Evolutionary conservation across 352 stramenopile genomes (phyloP).

Genomic region (Paralagenidium karlingii): DNA sequence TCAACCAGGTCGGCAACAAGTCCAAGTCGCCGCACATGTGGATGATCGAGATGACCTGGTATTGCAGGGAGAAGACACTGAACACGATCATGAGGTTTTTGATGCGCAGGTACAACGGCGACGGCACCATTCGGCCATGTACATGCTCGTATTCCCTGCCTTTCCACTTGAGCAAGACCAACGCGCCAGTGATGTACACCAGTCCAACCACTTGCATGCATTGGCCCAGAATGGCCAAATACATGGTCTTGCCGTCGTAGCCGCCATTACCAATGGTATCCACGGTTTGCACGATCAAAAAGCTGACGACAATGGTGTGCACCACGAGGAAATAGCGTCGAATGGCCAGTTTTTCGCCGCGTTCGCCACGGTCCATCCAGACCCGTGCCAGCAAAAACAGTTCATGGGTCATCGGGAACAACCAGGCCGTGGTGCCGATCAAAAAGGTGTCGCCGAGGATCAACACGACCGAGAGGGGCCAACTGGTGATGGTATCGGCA

Average conservation of each 20-base stretch:
- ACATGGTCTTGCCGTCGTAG: conserved; percentile 15
- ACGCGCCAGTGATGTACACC: conserved; percentile 25
- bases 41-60: conserved; percentile 25
- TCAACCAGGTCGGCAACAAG: conserved; percentile 17
- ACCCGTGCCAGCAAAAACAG: conserved; percentile 24
- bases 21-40: too few species aligned
- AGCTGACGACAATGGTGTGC: conserved; percentile 19
- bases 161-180: conserved; percentile 24
- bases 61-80: conserved; percentile 28
- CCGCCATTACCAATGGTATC: conserved; percentile 26
- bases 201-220: conserved; percentile 17
- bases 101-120: conserved; percentile 41
- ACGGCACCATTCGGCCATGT: conserved; percentile 23
- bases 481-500: conserved; percentile 16
- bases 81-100: conserved; percentile 14
- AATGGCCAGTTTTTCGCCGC: conserved; percentile 9
- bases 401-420: conserved; percentile 29
- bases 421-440: conserved; percentile 29
- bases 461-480: conserved; percentile 21
- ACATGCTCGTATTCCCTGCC: conserved; percentile 42
- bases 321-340: conserved; percentile 20
- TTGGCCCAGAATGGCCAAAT: conserved; percentile 25
- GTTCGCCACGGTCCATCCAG: conserved; percentile 22
- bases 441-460: conserved; percentile 27
- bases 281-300: conserved; percentile 16